Evolutionary conservation across 305 asterid genomes (phyloP), one percentile per base, ranked within the genome.

Genomic region (Stenogyne calaminthoides): DNA sequence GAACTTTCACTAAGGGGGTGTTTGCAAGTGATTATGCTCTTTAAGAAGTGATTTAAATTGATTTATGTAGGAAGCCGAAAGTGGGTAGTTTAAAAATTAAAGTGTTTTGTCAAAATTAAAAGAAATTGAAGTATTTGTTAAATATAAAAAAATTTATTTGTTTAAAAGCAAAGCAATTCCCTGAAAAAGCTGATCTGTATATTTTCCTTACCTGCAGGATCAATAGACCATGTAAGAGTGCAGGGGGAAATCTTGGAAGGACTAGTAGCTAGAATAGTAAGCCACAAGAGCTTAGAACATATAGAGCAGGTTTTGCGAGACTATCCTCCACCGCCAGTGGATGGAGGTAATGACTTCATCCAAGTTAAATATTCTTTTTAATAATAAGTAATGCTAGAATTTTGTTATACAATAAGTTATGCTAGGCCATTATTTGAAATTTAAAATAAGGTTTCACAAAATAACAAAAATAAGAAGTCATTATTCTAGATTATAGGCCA

Each of bases 171-270:
- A 44, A 12, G 46, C 22, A 39, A 52, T 64, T 58, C 61, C 71
- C 56, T 61, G 67, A 16, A 10, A 63, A 69, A 63, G 54, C 68
- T 77, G 49, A 80, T 42, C 32, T 72, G 56, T 58, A 12, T 47
- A 65, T 76, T 36, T 67, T 40, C 62, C 63, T 71, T 80, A 68
- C 69, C 70, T 74, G 80, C 90, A 95, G 99, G 93, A 78, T 90
- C 97, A 32, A 90, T 82, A 82, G 99, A 95, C 77, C 99, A 95
- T 79, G 73, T 83, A 71, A 82, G 83, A 84, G 95, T 80, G 81
- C 99, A 95, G 85, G 99, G 99, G 55, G 99, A 95, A 83, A 92
- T 95, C 76, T 87, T 95, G 88, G 99, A 95, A 84, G 99, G 99
- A 71, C 94, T 95, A 67, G 99, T 95, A 72, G 97, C 97, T 78